These are phyloP conservation scores for Eucalyptus sideroxylon DNA, from an alignment of 345 rosid species.

Conservation along the genomic window DNA sequence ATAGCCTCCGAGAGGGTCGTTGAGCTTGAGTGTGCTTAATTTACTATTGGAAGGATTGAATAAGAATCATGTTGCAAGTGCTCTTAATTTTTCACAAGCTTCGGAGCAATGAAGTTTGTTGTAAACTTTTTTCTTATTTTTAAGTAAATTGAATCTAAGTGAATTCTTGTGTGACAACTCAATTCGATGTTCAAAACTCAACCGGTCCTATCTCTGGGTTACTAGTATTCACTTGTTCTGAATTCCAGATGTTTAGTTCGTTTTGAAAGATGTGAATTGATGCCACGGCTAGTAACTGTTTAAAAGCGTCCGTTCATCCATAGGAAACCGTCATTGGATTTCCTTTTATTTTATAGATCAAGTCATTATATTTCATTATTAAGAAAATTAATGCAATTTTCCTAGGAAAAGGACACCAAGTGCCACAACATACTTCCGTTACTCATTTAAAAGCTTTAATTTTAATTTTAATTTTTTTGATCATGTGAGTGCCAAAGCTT, in stretches of 20 bases:
- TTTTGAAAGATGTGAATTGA: background rate
- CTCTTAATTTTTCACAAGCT: background rate
- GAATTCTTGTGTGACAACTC: background rate
- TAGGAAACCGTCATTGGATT: background rate
- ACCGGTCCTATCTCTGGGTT: background rate
- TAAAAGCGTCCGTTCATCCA: background rate
- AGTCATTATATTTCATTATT: background rate
- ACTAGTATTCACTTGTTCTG: background rate
- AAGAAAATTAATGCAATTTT: background rate
- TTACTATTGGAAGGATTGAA: background rate
- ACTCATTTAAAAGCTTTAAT: too few relatives aligned
- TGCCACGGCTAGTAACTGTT: background rate
- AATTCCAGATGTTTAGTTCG: background rate
- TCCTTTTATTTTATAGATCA: background rate
- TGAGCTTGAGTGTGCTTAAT: background rate
- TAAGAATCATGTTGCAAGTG: background rate
- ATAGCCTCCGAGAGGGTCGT: constrained; percentile 12
- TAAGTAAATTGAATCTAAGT: background rate
- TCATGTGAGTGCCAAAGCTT: accelerated
- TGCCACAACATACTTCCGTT: accelerated
- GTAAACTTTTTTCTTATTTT: background rate
- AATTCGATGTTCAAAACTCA: background rate
- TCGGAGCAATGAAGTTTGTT: background rate
- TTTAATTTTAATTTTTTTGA: accelerated
- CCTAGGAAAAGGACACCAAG: background rate